Evolutionary conservation across 1,284 basidiomycete species (phyloP).

Genomic region (Ceratobasidium sp.): DNA sequence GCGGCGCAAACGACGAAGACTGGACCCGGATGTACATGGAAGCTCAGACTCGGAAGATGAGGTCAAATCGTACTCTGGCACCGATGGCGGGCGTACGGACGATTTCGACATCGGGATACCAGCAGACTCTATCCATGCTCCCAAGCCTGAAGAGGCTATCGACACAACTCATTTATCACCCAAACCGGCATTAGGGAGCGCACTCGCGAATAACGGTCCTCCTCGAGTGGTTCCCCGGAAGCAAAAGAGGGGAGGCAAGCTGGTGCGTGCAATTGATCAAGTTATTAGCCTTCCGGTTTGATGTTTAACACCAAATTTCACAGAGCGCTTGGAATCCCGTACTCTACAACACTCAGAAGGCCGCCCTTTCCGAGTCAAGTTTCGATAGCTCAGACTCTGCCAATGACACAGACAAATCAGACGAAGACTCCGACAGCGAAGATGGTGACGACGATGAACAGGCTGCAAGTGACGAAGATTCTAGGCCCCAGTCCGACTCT

Average conservation of each 20-base stretch:
- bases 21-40: slow-evolving; percentile 32
- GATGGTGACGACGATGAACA: slow-evolving; percentile 44
- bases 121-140: neutral
- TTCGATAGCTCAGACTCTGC: slow-evolving; percentile 83
- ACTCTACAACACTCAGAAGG: slow-evolving; percentile 24
- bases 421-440: slow-evolving; percentile 48
- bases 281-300: neutral
- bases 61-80: slow-evolving; percentile 32
- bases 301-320: neutral
- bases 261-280: neutral
- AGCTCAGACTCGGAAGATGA: slow-evolving; percentile 28
- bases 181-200: slow-evolving; percentile 25
- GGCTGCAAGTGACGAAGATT: slow-evolving; percentile 13
- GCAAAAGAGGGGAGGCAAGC: slow-evolving; percentile 25
- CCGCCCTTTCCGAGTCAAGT: slow-evolving; percentile 64
- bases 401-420: slow-evolving; percentile 59
- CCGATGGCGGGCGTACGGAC: slow-evolving; percentile 57
- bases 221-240: slow-evolving; percentile 27
- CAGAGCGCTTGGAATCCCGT: slow-evolving; percentile 41
- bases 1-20: slow-evolving; percentile 39
- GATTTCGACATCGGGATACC: slow-evolving; percentile 50
- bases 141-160: too few relatives aligned
- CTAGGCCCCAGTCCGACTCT: slow-evolving; percentile 23
- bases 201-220: slow-evolving; percentile 9
- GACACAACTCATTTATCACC: neutral